Conservation (phyloP, 352 stramenopile genomes). For the Blastocystis sp. region DNA sequence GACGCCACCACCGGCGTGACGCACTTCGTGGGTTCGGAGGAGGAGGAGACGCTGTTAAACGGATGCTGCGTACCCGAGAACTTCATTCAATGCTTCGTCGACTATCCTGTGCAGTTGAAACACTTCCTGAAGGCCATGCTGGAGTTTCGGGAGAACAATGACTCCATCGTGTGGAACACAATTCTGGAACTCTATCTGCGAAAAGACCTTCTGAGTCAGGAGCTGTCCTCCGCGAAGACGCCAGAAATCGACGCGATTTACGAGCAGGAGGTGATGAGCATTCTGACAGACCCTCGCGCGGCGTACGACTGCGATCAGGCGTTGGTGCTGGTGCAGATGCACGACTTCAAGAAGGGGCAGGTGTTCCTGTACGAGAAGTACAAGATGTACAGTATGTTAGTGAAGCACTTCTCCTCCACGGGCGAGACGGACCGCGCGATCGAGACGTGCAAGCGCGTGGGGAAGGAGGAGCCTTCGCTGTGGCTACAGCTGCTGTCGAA, state of each 20-base stretch:
- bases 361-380: slow-evolving; percentile 88
- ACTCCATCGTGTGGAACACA: slow-evolving; percentile 76
- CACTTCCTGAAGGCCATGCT: slow-evolving; percentile 73
- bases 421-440: slow-evolving; percentile 84
- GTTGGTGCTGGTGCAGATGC: slow-evolving; percentile 87
- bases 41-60: slow-evolving; percentile 27
- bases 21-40: not conserved
- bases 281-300: slow-evolving; percentile 84
- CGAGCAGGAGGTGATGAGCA: slow-evolving; percentile 75
- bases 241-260: slow-evolving; percentile 15
- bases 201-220: slow-evolving; percentile 5
- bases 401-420: slow-evolving; percentile 87
- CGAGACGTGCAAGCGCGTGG: slow-evolving; percentile 83
- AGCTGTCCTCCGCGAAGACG: not conserved
- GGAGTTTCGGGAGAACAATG: not conserved
- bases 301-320: slow-evolving; percentile 86
- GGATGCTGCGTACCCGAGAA: slow-evolving; percentile 72
- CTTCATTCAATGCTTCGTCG: slow-evolving; percentile 87
- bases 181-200: slow-evolving; percentile 81
- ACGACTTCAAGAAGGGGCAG: slow-evolving; percentile 84
- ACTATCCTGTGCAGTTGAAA: slow-evolving; percentile 81
- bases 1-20: not conserved
- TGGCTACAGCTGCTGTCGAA: slow-evolving; percentile 85
- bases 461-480: slow-evolving; percentile 82
- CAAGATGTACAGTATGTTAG: slow-evolving; percentile 87